phyloP scores from a whole-genome alignment of 306 rosid genomes.

The Pyrus communis region DNA sequence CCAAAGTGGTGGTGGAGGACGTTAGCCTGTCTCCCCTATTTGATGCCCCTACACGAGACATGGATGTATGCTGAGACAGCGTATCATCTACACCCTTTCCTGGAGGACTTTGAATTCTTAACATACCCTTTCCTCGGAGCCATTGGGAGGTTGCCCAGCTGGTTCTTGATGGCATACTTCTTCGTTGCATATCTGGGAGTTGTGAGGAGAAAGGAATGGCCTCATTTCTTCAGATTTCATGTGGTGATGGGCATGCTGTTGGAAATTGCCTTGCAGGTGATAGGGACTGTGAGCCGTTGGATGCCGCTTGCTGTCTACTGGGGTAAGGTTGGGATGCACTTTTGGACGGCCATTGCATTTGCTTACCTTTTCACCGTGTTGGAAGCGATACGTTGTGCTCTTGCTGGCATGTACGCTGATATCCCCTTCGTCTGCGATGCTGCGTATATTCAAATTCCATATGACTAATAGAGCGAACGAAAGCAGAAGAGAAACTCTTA shows the following conservation, averaged over 20 bases:
- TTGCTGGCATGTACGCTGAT: conserved; percentile 86
- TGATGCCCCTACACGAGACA: conserved; percentile 91
- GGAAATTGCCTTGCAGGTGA: conserved; percentile 86
- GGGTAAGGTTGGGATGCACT: conserved; percentile 95
- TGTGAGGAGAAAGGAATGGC: conserved; percentile 97
- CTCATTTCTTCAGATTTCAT: conserved; percentile 88
- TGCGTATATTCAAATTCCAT: conserved; percentile 88
- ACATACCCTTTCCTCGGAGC: conserved; percentile 83
- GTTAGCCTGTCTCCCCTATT: conserved; percentile 84
- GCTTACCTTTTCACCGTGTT: conserved; percentile 67
- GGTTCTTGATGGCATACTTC: conserved; percentile 95
- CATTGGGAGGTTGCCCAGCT: conserved; percentile 71
- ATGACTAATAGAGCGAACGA: conserved; percentile 35
- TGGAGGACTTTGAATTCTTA: conserved; percentile 46
- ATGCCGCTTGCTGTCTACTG: conserved; percentile 68
- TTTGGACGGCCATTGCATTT: conserved; percentile 66
- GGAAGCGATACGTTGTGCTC: conserved; percentile 65
- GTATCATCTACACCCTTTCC: conserved; percentile 67
- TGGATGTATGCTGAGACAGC: conserved; percentile 99
- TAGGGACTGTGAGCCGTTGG: conserved; percentile 91
- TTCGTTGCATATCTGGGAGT: conserved; percentile 81
- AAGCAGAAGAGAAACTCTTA: not conserved
- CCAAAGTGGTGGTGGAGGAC: conserved; percentile 98
- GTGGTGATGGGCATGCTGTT: conserved; percentile 91
- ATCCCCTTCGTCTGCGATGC: conserved; percentile 85